Conservation (phyloP, 441 rosid species). For the Arabidopsis hybrid region DNA sequence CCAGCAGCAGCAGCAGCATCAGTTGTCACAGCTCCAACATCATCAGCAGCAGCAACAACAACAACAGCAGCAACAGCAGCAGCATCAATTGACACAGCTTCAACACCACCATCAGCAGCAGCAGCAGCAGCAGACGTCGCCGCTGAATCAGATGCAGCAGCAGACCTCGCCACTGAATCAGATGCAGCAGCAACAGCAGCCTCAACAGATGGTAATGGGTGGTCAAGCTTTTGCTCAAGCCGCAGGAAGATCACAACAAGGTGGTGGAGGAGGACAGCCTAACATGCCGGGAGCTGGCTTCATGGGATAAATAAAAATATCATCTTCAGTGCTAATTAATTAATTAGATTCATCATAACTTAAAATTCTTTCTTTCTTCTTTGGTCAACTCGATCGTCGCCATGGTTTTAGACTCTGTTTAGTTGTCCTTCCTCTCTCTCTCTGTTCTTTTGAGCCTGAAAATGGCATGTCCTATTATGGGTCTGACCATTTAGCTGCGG, state of each 20-base stretch:
- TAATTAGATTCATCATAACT: slow-evolving; percentile 31
- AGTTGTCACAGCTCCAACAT: slow-evolving; percentile 52
- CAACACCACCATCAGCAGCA: slow-evolving; percentile 49
- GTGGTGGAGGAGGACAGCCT: slow-evolving; percentile 53
- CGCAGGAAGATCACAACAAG: slow-evolving; percentile 72
- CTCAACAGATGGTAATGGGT: slow-evolving; percentile 80
- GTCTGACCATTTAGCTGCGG: slow-evolving; percentile 3
- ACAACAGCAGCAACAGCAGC: slow-evolving; percentile 47
- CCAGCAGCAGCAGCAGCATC: slow-evolving; percentile 50
- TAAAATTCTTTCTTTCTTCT: slow-evolving; percentile 8
- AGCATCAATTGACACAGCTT: slow-evolving; percentile 53
- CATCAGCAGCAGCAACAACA: slow-evolving; percentile 49
- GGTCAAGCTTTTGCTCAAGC: slow-evolving; percentile 81
- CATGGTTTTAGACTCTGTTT: slow-evolving; percentile 29
- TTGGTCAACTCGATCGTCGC: slow-evolving; percentile 13
- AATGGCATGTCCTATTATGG: slow-evolving; percentile 13
- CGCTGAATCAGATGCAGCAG: slow-evolving; percentile 43
- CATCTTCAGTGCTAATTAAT: slow-evolving; percentile 34
- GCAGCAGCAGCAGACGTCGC: slow-evolving; percentile 47
- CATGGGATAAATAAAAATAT: slow-evolving; percentile 51
- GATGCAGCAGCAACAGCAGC: slow-evolving; percentile 53
- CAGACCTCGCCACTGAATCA: slow-evolving; percentile 50
- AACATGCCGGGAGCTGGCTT: slow-evolving; percentile 80
- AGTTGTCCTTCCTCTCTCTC: background rate
- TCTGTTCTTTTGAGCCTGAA: slow-evolving; percentile 13